These are phyloP conservation scores for Yarrowia porcina DNA, from an alignment of 805 yeast genomes.

Conservation along the genomic window DNA sequence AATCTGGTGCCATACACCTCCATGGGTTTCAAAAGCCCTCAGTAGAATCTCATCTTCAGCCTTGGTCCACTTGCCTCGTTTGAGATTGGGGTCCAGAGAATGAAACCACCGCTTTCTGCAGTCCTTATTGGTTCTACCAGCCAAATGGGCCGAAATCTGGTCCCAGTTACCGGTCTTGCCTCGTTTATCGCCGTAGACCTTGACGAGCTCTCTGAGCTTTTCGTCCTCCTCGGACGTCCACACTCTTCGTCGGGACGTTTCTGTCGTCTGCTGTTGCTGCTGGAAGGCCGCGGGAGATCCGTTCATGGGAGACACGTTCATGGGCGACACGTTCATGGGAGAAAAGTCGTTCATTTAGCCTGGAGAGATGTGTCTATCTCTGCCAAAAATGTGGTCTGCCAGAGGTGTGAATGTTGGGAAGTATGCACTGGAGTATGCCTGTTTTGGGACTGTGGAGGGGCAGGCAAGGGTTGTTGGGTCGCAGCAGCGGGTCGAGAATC, in stretches of 20 bases:
- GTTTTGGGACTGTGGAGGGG: not conserved
- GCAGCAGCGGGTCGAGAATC: not conserved
- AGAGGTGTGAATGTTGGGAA: not conserved
- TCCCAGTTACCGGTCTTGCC: slow-evolving; percentile 45
- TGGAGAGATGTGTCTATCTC: not conserved
- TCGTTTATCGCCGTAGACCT: slow-evolving; percentile 48
- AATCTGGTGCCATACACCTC: slow-evolving; percentile 84
- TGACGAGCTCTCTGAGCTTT: slow-evolving; percentile 43
- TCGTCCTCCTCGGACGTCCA: slow-evolving; percentile 80
- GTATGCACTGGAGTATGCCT: not conserved
- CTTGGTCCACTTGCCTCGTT: slow-evolving; percentile 82
- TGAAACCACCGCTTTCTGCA: slow-evolving; percentile 85
- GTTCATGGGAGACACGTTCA: slow-evolving; percentile 20
- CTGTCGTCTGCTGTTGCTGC: not conserved
- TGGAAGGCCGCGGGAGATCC: not conserved
- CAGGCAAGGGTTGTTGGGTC: not conserved
- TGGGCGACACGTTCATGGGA: slow-evolving; percentile 21
- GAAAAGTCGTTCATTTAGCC: slow-evolving; percentile 22
- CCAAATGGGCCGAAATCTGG: slow-evolving; percentile 39
- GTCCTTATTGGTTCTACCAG: slow-evolving; percentile 65
- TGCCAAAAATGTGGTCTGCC: not conserved
- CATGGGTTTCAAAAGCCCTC: slow-evolving; percentile 62
- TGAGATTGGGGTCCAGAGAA: slow-evolving; percentile 75
- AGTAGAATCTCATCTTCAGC: slow-evolving; percentile 70
- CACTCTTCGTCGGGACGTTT: slow-evolving; percentile 31